Evolutionary conservation across 352 stramenopile genomes (phyloP).

Genomic region (Chrysophaeum taylorii): DNA sequence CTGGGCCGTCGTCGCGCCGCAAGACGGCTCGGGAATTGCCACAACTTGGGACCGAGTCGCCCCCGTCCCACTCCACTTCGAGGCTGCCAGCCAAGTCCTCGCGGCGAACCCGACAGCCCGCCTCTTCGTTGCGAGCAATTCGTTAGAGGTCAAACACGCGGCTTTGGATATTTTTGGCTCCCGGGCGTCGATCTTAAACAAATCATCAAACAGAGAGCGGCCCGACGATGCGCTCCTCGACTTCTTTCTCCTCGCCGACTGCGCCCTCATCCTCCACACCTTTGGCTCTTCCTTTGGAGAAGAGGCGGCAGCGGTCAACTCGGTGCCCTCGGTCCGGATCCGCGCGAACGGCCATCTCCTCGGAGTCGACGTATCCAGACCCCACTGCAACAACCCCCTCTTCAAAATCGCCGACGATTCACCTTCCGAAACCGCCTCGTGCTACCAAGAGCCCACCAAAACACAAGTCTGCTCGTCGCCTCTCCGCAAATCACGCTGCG

Average conservation of each 20-base stretch:
- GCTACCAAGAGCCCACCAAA: too few relatives aligned
- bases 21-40: background rate
- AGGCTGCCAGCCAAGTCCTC: background rate
- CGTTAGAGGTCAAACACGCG: background rate
- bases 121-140: background rate
- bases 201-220: background rate
- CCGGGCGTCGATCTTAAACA: background rate
- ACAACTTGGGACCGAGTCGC: background rate
- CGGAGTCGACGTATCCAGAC: background rate
- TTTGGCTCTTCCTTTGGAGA: constrained; percentile 8
- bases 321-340: background rate
- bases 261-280: background rate
- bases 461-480: too few relatives aligned
- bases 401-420: background rate
- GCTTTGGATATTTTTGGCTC: background rate
- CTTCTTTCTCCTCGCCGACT: background rate
- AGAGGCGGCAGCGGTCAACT: background rate
- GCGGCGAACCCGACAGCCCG: background rate
- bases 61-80: background rate
- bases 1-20: constrained; percentile 5
- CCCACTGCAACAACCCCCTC: background rate
- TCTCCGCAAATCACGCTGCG: too few relatives aligned
- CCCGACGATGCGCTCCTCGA: background rate
- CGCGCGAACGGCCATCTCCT: background rate
- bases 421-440: too few relatives aligned